A percentile compares a stretch with the other conserved stretches of the same genome.
phyloP scores from a whole-genome alignment of 1,139 yeast genomes.

The Magnusiomyces sp. region DNA sequence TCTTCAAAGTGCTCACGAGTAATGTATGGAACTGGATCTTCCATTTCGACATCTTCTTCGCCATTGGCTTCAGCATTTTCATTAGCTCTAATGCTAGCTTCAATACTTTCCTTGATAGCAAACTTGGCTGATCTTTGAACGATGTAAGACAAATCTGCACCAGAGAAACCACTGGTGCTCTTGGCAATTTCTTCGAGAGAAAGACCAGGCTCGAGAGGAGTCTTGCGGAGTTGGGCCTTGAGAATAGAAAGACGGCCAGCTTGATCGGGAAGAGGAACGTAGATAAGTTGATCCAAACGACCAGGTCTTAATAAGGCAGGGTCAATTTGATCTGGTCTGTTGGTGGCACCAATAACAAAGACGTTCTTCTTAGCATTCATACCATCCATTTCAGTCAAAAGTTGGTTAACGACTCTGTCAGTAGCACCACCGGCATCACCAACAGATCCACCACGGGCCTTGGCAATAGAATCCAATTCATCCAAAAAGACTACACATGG shows the following conservation, averaged over 20 bases:
- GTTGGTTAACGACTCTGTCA: constrained; percentile 96
- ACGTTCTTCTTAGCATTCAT: constrained; percentile 99
- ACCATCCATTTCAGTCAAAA: constrained; percentile 99
- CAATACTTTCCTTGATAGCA: constrained; percentile 96
- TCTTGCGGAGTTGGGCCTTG: constrained; percentile 93
- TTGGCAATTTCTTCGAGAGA: constrained; percentile 83
- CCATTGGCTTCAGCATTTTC: constrained; percentile 48
- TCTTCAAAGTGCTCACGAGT: constrained; percentile 92
- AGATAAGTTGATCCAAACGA: constrained; percentile 95
- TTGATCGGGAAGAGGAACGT: constrained; percentile 97
- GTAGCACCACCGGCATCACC: constrained; percentile 99
- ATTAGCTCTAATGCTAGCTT: constrained; percentile 53
- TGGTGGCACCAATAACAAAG: constrained; percentile 97
- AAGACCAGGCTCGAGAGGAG: constrained; percentile 96
- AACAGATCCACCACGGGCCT: constrained; percentile 85
- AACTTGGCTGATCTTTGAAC: constrained; percentile 90
- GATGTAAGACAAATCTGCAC: constrained; percentile 96
- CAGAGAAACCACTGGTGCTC: constrained; percentile 92
- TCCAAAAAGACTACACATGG: constrained; percentile 97
- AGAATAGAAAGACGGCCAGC: constrained; percentile 86
- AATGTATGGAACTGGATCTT: constrained; percentile 91
- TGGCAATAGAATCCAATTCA: constrained; percentile 96
- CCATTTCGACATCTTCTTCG: constrained; percentile 56
- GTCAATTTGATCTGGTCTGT: constrained; percentile 97
- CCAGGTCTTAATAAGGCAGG: constrained; percentile 99